phyloP scores from a whole-genome alignment of 768 basidiomycete genomes.

The Amanita molliuscula region DNA sequence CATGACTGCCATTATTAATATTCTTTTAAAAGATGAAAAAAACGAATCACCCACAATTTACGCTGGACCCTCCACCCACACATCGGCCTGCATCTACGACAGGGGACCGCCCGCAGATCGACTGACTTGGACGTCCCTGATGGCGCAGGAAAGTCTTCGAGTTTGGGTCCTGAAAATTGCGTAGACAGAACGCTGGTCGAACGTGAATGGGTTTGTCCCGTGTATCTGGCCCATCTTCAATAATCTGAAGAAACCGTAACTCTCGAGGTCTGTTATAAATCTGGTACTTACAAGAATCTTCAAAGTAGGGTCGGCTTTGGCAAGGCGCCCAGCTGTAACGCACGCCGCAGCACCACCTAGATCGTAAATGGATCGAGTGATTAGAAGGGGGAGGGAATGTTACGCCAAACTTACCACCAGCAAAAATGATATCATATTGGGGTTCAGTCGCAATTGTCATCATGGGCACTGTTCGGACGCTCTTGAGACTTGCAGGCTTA shows the following conservation, averaged over 20 bases:
- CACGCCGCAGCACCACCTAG: conserved; percentile 47
- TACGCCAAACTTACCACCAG: conserved; percentile 31
- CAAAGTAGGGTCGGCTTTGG: conserved; percentile 39
- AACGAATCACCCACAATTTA: conserved; percentile 37
- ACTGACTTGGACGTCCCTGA: conserved; percentile 30
- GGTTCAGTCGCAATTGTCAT: too few species aligned
- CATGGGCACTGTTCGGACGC: too few species aligned
- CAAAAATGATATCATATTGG: conserved; percentile 41
- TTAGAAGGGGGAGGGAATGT: too few species aligned
- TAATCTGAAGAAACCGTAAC: conserved; percentile 19
- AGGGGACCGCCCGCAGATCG: conserved; percentile 30
- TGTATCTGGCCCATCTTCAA: conserved; percentile 50
- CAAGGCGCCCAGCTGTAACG: conserved; percentile 44
- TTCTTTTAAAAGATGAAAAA: neutral
- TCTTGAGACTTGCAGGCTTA: too few species aligned
- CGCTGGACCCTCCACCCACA: conserved; percentile 52
- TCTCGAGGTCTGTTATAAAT: neutral
- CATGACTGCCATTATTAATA: conserved; percentile 22
- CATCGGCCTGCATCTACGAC: conserved; percentile 36
- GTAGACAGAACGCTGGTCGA: conserved; percentile 43
- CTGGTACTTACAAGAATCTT: conserved; percentile 36
- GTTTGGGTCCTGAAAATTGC: conserved; percentile 24
- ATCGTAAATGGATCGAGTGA: neutral
- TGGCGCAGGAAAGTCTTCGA: conserved; percentile 36
- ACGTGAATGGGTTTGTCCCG: conserved; percentile 33